Evolutionary conservation across 352 stramenopile genomes (phyloP).

Genomic region (Phytophthora uliginosa): DNA sequence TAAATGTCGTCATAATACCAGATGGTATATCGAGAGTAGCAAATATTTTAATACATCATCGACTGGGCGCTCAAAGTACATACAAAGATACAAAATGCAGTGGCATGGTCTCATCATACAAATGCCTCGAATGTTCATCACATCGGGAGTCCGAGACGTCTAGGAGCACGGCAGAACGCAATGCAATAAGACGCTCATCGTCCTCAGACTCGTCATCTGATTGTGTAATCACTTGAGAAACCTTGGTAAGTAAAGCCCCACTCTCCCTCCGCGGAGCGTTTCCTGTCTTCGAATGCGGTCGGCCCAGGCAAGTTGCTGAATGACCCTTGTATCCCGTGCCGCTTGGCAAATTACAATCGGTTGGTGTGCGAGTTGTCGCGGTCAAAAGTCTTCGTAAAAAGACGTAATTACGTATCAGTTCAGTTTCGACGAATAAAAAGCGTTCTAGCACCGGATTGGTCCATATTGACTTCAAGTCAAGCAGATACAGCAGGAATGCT

Average conservation of each 20-base stretch:
- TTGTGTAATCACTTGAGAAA: constrained; percentile 91
- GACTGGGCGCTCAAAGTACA: constrained; percentile 44
- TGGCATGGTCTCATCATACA: constrained; percentile 90
- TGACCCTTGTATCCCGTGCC: constrained; percentile 5
- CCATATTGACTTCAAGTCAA: constrained; percentile 19
- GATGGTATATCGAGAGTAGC: constrained; percentile 88
- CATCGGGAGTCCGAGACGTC: constrained; percentile 61
- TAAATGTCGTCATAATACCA: constrained; percentile 85
- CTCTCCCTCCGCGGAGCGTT: not conserved
- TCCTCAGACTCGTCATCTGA: constrained; percentile 95
- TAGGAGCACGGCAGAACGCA: constrained; percentile 85
- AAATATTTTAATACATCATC: constrained; percentile 91
- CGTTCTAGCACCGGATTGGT: constrained; percentile 1
- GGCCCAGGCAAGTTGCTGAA: constrained; percentile 24
- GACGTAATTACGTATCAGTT: constrained; percentile 26
- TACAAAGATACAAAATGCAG: constrained; percentile 32
- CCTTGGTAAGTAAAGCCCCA: constrained; percentile 3
- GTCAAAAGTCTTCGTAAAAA: constrained; percentile 22
- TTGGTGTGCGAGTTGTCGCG: constrained; percentile 11
- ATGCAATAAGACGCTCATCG: constrained; percentile 65
- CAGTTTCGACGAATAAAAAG: constrained; percentile 10
- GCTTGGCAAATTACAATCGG: constrained; percentile 6
- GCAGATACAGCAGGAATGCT: constrained; percentile 23
- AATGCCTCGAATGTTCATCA: constrained; percentile 93
- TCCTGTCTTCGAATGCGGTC: constrained; percentile 4